These are phyloP conservation scores for Basidioascus undulatus DNA, from an alignment of 768 basidiomycete genomes.

Conservation along the genomic window DNA sequence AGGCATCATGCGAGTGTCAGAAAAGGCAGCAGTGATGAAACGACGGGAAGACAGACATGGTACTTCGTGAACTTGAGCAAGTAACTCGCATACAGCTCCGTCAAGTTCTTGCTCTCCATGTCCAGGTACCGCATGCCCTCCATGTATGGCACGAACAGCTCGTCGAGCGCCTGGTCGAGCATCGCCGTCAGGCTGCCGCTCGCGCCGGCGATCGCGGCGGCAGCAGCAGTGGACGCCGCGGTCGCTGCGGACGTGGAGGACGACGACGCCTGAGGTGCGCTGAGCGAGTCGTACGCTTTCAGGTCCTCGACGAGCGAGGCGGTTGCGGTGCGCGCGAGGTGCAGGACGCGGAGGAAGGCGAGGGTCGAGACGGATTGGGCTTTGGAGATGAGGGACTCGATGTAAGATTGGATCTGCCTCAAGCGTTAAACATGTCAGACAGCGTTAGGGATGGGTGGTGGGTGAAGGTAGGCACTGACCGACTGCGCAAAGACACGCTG, in stretches of 20 bases:
- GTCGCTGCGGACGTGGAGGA: conserved; percentile 1
- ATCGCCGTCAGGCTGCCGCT: conserved; percentile 33
- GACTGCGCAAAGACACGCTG: conserved; percentile 95
- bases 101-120: conserved; percentile 61
- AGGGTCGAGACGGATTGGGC: conserved; percentile 58
- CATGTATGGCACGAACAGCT: conserved; percentile 78
- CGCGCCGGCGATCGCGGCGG: not conserved
- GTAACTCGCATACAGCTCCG: conserved; percentile 48
- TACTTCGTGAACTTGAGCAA: conserved; percentile 57
- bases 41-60: conserved; percentile 35
- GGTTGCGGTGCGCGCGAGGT: conserved; percentile 60
- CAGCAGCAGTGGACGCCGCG: not conserved
- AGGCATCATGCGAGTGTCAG: not conserved
- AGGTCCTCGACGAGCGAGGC: conserved; percentile 67
- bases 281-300: conserved; percentile 58
- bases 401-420: conserved; percentile 84
- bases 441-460: not conserved
- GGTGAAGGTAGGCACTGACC: conserved; percentile 25
- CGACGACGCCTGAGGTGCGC: conserved; percentile 26
- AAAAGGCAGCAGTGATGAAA: not conserved
- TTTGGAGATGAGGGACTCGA: conserved; percentile 64
- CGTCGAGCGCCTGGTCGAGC: conserved; percentile 91
- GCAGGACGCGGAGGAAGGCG: conserved; percentile 70
- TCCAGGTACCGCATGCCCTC: conserved; percentile 83
- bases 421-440: not conserved